Evolutionary conservation across 2,329 filamentous ascomycete genomes (phyloP).

Genomic region (Fusarium marasasianum): DNA sequence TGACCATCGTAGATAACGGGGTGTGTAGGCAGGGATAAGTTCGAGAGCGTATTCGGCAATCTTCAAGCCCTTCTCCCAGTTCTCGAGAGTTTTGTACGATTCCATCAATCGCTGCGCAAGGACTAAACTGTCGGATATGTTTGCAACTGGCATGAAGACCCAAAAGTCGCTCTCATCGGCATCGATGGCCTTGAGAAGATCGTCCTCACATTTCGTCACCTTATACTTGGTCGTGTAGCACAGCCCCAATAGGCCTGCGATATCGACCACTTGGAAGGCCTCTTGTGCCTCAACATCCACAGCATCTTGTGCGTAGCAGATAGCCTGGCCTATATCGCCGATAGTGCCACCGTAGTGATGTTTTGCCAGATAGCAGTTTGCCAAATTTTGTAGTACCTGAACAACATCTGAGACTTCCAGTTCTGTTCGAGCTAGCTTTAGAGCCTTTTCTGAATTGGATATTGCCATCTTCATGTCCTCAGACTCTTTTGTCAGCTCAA

Average conservation of each 20-base stretch:
- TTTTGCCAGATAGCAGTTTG: not conserved
- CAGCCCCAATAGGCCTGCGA: not conserved
- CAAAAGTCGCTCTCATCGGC: not conserved
- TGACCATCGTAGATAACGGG: not conserved
- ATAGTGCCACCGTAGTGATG: accelerated
- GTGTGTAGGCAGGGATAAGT: not conserved
- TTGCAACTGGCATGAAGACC: not conserved
- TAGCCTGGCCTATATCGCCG: accelerated
- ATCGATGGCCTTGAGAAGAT: not conserved
- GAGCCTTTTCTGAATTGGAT: not conserved
- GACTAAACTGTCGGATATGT: not conserved
- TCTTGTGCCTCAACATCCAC: too few relatives aligned
- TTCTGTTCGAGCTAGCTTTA: not conserved
- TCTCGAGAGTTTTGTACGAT: accelerated
- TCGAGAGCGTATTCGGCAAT: not conserved
- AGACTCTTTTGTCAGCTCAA: accelerated
- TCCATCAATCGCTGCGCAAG: not conserved
- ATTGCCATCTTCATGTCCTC: not conserved
- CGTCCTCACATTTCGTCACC: not conserved
- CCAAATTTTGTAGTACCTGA: not conserved
- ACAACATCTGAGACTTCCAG: not conserved
- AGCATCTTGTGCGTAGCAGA: not conserved
- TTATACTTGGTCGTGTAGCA: not conserved
- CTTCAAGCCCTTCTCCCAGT: not conserved
- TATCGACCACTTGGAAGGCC: not conserved